These are phyloP conservation scores for Beauveria brongniartii DNA, from an alignment of 2,329 filamentous ascomycete species.

Conservation along the genomic window DNA sequence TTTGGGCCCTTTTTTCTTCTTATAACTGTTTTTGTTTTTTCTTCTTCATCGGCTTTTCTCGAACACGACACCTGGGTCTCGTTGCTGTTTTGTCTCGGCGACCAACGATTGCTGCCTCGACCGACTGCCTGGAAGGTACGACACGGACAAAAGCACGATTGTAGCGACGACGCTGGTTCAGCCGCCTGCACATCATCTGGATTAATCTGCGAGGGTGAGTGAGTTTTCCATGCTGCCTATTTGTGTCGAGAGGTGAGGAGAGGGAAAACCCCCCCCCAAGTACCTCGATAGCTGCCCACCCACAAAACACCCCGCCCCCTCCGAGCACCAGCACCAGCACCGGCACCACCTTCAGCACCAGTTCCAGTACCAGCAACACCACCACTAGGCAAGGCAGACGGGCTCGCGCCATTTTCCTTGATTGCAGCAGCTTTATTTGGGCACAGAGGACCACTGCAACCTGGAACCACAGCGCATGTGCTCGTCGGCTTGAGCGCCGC, in stretches of 20 bases:
- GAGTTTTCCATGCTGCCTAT: neutral
- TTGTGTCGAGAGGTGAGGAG: too few relatives aligned
- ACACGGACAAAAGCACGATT: neutral
- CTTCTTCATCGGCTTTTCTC: too few relatives aligned
- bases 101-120: neutral
- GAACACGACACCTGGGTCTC: neutral
- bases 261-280: neutral
- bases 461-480: neutral
- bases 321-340: too few relatives aligned
- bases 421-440: too few relatives aligned
- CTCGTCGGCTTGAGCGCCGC: neutral
- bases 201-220: neutral
- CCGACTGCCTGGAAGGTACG: neutral
- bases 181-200: constrained; percentile 7
- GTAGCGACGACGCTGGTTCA: constrained; percentile 1
- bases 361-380: too few relatives aligned
- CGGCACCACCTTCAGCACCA: too few relatives aligned
- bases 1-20: neutral
- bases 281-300: neutral
- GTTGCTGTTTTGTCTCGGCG: neutral
- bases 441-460: neutral
- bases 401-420: too few relatives aligned
- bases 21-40: neutral
- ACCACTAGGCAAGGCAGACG: too few relatives aligned
- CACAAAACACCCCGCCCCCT: too few relatives aligned